Percentiles rank a stretch among this genome's conserved stretches.
These are phyloP conservation scores for Nelumbo lutea DNA, from an alignment of 164 flowering plant genomes.

Conservation along the genomic window DNA sequence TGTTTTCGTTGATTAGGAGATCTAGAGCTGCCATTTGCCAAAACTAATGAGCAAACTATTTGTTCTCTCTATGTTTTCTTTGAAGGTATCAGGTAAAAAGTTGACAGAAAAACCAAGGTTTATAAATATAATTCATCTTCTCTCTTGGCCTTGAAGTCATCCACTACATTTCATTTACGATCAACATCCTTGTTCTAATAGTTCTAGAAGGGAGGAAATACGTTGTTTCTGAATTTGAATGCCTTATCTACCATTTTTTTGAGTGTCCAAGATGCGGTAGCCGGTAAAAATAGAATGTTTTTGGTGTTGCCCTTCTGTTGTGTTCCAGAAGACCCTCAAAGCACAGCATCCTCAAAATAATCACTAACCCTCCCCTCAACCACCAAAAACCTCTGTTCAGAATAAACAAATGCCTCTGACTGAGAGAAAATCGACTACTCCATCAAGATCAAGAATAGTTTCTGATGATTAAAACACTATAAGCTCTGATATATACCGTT, in stretches of 20 bases:
- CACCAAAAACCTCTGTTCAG: constrained; percentile 33
- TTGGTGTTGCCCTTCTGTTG: constrained; percentile 96
- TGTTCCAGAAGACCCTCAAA: constrained; percentile 70
- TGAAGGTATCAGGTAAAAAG: too few relatives aligned
- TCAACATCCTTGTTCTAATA: too few relatives aligned
- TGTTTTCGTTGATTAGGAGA: too few relatives aligned
- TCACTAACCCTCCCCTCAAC: constrained; percentile 51
- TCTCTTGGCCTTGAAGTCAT: too few relatives aligned
- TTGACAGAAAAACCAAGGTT: too few relatives aligned
- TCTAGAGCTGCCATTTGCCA: too few relatives aligned
- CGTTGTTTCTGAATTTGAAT: background rate
- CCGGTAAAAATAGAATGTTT: constrained; percentile 55
- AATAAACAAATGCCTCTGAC: constrained; percentile 39
- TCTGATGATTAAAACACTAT: constrained; percentile 35
- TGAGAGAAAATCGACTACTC: constrained; percentile 39
- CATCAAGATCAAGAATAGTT: constrained; percentile 36
- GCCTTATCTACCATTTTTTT: constrained; percentile 7
- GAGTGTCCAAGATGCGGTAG: constrained; percentile 7
- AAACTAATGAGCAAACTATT: too few relatives aligned
- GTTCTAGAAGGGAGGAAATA: background rate
- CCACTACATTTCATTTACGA: too few relatives aligned
- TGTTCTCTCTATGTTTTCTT: too few relatives aligned
- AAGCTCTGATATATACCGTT: constrained; percentile 25
- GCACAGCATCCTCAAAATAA: constrained; percentile 53
- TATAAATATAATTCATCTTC: too few relatives aligned